Evolutionary conservation across 2,329 filamentous ascomycete species (phyloP).

Genomic region (Beauveria pseudobassiana): DNA sequence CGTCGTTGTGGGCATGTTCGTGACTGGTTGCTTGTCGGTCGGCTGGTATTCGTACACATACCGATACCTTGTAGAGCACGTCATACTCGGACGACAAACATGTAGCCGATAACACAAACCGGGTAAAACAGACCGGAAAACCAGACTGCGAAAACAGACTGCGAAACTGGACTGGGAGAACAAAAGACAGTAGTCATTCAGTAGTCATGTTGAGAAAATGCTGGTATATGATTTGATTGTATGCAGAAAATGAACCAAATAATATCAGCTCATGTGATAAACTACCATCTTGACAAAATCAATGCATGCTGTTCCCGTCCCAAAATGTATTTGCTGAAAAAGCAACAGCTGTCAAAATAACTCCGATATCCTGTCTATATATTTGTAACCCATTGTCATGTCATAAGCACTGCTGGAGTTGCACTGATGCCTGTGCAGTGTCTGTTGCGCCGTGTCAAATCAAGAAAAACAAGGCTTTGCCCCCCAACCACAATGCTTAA

Average conservation of each 20-base stretch:
- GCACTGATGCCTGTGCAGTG: not conserved
- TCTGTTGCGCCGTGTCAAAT: conserved; percentile 3
- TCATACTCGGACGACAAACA: not conserved
- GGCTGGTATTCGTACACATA: not conserved
- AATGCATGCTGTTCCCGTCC: conserved; percentile 1
- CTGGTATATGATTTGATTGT: not conserved
- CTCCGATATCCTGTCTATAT: conserved; percentile 3
- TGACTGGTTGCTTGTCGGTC: not conserved
- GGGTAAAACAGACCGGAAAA: not conserved
- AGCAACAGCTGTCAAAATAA: not conserved
- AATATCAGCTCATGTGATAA: not conserved
- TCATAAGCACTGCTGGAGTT: not conserved
- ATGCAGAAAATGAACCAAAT: not conserved
- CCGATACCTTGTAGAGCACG: not conserved
- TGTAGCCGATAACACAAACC: not conserved
- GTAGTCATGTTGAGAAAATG: too few species aligned
- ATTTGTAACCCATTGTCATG: conserved; percentile 4
- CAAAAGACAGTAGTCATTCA: too few species aligned
- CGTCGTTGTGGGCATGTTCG: not conserved
- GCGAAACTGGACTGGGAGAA: too few species aligned
- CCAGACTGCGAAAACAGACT: too few species aligned
- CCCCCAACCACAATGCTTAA: not conserved
- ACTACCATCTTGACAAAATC: not conserved
- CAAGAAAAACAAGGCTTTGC: not conserved
- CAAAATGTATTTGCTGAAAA: not conserved